Conservation (phyloP, 169 alveolate species). For the Plasmodium ovale region DNA sequence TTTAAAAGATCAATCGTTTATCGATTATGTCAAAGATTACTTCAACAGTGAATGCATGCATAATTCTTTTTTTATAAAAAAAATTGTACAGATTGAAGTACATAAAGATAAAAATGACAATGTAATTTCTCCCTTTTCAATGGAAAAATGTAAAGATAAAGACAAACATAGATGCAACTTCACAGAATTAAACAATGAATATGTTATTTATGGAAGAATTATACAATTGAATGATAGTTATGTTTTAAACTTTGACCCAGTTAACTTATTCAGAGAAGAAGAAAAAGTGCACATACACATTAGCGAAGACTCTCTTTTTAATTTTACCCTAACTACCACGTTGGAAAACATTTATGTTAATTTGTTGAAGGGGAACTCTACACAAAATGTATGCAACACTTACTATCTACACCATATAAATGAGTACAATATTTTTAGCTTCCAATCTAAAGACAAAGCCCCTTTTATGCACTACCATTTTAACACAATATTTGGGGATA, state of each 20-base stretch:
- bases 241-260: conserved; percentile 45
- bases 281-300: neutral
- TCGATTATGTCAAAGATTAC: conserved; percentile 9
- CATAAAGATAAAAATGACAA: neutral
- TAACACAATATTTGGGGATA: conserved; percentile 8
- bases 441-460: neutral
- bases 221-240: conserved; percentile 48
- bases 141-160: neutral
- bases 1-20: neutral
- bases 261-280: conserved; percentile 21
- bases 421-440: conserved; percentile 25
- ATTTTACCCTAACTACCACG: neutral
- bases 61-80: conserved; percentile 20
- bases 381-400: conserved; percentile 38
- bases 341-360: conserved; percentile 11
- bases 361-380: neutral
- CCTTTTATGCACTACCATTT: conserved; percentile 9
- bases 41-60: conserved; percentile 27
- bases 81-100: conserved; percentile 9
- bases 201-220: conserved; percentile 31
- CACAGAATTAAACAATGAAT: neutral
- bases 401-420: conserved; percentile 37
- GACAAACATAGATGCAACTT: neutral
- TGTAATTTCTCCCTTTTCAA: neutral
- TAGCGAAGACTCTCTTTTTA: conserved; percentile 45